These are phyloP conservation scores for Cercospora beticola DNA, from an alignment of 2,329 filamentous ascomycete genomes.

Conservation along the genomic window DNA sequence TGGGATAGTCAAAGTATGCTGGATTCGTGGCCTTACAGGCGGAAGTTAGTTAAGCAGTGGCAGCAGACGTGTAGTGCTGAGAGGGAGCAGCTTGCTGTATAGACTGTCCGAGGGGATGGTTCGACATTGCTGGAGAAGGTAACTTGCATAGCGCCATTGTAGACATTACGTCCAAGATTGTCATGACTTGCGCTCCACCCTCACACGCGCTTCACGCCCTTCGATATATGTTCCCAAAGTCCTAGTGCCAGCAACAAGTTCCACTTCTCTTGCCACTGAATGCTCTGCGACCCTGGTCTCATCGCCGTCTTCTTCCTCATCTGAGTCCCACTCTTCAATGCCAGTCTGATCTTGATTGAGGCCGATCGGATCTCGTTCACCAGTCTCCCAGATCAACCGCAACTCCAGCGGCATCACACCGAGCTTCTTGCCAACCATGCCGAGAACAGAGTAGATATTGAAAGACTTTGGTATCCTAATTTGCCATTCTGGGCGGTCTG, in stretches of 20 bases:
- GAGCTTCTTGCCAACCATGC: constrained; percentile 72
- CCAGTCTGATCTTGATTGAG: constrained; percentile 52
- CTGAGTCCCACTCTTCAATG: constrained; percentile 42
- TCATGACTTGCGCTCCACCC: constrained; percentile 49
- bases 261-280: constrained; percentile 75
- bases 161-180: background rate
- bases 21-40: background rate
- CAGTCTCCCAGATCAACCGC: constrained; percentile 80
- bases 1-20: constrained; percentile 3
- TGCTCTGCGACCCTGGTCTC: constrained; percentile 46
- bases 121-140: background rate
- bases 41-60: background rate
- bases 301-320: constrained; percentile 43
- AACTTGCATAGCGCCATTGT: background rate
- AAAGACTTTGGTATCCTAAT: constrained; percentile 69
- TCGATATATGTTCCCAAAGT: constrained; percentile 83
- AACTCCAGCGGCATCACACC: constrained; percentile 62
- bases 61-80: background rate
- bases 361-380: constrained; percentile 79
- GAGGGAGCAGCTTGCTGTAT: background rate
- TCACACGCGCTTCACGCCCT: constrained; percentile 65
- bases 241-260: constrained; percentile 75
- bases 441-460: constrained; percentile 79
- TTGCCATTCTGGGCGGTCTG: constrained; percentile 25
- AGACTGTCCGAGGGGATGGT: background rate